Percentiles rank a stretch among this genome's conserved stretches.
Evolutionary conservation across 2,329 filamentous ascomycete genomes (phyloP).

Genomic region (Calonectria henricotiae): DNA sequence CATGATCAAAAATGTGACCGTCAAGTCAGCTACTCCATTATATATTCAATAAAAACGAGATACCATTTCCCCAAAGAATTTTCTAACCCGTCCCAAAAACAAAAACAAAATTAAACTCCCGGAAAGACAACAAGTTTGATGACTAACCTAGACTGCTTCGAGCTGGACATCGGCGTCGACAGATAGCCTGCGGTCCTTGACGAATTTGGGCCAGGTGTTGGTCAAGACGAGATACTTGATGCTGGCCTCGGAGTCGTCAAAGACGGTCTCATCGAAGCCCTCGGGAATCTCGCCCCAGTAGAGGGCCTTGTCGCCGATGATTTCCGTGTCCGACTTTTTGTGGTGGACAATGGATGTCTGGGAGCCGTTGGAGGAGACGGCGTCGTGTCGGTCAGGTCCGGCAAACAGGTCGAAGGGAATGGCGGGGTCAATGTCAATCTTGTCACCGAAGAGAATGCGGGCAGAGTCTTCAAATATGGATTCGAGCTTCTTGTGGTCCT

Average conservation of each 20-base stretch:
- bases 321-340: slow-evolving; percentile 39
- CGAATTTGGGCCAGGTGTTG: slow-evolving; percentile 79
- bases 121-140: background rate
- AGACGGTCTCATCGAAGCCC: slow-evolving; percentile 69
- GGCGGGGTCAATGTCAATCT: slow-evolving; percentile 60
- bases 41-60: slow-evolving; percentile 28
- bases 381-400: slow-evolving; percentile 47
- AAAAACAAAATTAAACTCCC: background rate
- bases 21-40: slow-evolving; percentile 30
- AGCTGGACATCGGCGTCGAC: slow-evolving; percentile 52
- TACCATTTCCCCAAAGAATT: background rate
- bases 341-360: slow-evolving; percentile 48
- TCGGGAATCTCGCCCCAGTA: slow-evolving; percentile 67
- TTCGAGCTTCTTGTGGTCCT: slow-evolving; percentile 70
- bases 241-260: slow-evolving; percentile 73
- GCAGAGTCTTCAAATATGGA: slow-evolving; percentile 72
- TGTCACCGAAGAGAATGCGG: slow-evolving; percentile 62
- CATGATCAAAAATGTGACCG: slow-evolving; percentile 32
- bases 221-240: slow-evolving; percentile 80
- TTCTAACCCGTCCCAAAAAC: background rate
- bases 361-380: slow-evolving; percentile 43
- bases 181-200: slow-evolving; percentile 61
- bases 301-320: slow-evolving; percentile 50
- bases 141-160: slow-evolving; percentile 40
- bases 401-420: slow-evolving; percentile 62